Base-by-base conservation (phyloP, 1,139 yeast genomes). In the Geotrichum siamense region DNA sequence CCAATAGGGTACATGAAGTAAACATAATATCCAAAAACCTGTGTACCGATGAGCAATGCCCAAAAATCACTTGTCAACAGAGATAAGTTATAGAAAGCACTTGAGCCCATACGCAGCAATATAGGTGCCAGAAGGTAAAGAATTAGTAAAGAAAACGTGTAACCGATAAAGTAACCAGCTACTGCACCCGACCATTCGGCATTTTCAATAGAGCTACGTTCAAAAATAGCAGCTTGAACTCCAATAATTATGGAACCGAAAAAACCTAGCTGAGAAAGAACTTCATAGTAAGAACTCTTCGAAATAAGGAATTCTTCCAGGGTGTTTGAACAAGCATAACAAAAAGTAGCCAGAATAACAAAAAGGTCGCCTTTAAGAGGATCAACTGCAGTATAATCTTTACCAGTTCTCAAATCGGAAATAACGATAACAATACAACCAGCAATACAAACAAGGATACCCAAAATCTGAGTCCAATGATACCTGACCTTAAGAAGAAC, bases 1-100 rank as follows among this genome's bases (percentile, higher is more conserved):
- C 73, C 72, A 26, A 69, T 65, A 2, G 72, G 72, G 51, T 69
- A 69, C 22, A 69, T 59, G 72, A 72, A 69, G 57, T 51, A 69
- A 1, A 69, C 71, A 33, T 57, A 56, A 55, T 69, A 69, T 19
- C 69, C 69, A 53, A 69, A 69, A 10, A 68, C 69, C 44, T 61
- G 56, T 39, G 66, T 57, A 15, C 73, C 73, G 30, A 69, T 64
- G 19, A 69, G 51, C 51, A 69, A 50, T 9, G 71, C 64, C 73
- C 74, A 69, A 55, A 69, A 69, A 51, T 69, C 72, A 28, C 68
- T 61, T n/a, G 73, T 69, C 41, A 69, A 57, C 31, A 68, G 48
- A 20, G 70, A 66, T 47, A 69, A 53, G 54, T 69, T 69, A 57
- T 69, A 69, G 49, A 69, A 69, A 8, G 72, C 70, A 8, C 72